Evolutionary conservation across 441 rosid species (phyloP).

Genomic region (Raphanus hybrid): DNA sequence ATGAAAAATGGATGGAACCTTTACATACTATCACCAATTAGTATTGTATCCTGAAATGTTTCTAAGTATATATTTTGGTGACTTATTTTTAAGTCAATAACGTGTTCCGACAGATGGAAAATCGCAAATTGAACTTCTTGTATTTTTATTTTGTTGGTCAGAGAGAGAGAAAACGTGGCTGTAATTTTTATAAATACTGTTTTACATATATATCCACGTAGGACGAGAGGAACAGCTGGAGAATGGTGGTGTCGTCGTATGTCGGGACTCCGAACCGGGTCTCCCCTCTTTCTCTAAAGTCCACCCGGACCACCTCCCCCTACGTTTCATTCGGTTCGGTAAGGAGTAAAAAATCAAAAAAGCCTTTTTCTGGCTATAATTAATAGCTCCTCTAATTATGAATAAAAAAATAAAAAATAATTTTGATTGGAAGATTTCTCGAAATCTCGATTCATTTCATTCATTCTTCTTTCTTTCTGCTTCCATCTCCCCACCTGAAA

Average conservation of each 20-base stretch:
- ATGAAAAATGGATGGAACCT: not conserved
- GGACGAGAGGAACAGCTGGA: conserved; percentile 19
- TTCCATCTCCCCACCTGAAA: conserved; percentile 39
- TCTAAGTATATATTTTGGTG: conserved; percentile 1
- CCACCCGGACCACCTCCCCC: not conserved
- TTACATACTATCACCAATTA: not conserved
- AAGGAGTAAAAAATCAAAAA: conserved; percentile 6
- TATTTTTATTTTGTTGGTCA: not conserved
- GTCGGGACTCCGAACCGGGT: conserved; percentile 36
- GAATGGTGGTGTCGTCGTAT: conserved; percentile 28
- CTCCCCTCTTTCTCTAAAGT: conserved; percentile 25
- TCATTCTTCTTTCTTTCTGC: conserved; percentile 10
- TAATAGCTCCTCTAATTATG: conserved; percentile 32
- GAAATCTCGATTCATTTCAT: conserved; percentile 33
- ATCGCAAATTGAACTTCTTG: not conserved
- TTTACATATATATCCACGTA: conserved; percentile 21
- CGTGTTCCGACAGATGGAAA: conserved; percentile 31
- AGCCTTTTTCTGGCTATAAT: conserved; percentile 32
- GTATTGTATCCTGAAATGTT: not conserved
- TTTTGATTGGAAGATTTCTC: conserved; percentile 36
- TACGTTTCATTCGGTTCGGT: not conserved
- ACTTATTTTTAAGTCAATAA: not conserved
- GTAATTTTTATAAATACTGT: not conserved
- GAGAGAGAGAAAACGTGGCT: conserved; percentile 23
- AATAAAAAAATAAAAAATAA: conserved; percentile 3